Base-by-base conservation (phyloP, 106 monocot genomes). In the Allium sativum region DNA sequence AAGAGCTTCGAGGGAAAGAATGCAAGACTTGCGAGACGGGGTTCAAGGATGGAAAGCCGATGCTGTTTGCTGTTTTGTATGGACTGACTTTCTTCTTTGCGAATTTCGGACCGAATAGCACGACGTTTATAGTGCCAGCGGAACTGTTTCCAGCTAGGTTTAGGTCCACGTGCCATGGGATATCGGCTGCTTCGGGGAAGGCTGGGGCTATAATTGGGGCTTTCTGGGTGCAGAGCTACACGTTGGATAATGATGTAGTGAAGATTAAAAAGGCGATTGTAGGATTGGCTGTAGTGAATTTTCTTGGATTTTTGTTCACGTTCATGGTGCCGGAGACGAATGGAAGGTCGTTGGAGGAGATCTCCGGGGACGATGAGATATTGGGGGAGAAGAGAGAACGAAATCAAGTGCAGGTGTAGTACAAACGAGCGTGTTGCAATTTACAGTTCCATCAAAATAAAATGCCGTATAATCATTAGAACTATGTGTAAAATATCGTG, bases 111-210 rank as follows among this genome's bases (percentile, higher is more conserved):
- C 83, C 83, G 43, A 83, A 83, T 67, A 73, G 73, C 53, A 92
- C 87, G 5, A 92, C 92, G 16, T 92, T 92, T 70, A 74, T 92
- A 21, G 83, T 92, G 52, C 92, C 92, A 16, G 92, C 92, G 16
- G 92, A 87, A 81, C 69, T 92, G 41, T 87, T 81, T 51, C 86
- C 92, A 0, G 81, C 87, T 11, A 53, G 89, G 77, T 52, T 90
- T 45, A 54, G 85, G 42, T 90, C 89, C 12, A 85, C 89, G 7
- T 84, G 87, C 70, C 92, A 87, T 48, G 92, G 87, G 15, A 80
- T 90, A 52, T 85, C 85, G 3, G 90, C 90, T 4, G 90, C 90
- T 0, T 20, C 72, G 1, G 90, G 90, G 0, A 90, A 90, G 74
- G 79, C 82, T 0, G 90, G 90, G 0, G 90, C 90, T 6, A 90